These are phyloP conservation scores for Penicillium sp. DNA, from an alignment of 2,329 filamentous ascomycete species.

Conservation along the genomic window DNA sequence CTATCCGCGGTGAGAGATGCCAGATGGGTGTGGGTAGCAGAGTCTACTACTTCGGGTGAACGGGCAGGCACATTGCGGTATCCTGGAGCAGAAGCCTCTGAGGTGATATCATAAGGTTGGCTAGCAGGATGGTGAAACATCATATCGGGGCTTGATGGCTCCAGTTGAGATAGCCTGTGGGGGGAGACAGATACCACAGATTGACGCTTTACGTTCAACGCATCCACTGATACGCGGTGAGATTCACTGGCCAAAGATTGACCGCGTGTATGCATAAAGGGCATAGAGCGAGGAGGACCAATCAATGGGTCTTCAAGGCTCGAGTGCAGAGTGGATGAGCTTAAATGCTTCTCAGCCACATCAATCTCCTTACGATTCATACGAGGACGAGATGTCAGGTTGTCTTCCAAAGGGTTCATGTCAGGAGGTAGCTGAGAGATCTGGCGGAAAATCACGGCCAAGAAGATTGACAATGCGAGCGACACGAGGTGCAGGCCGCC, in stretches of 20 bases:
- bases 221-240: conserved; percentile 57
- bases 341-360: conserved; percentile 65
- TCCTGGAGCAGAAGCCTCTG: conserved; percentile 33
- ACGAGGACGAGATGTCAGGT: conserved; percentile 74
- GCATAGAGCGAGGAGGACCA: conserved; percentile 58
- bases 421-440: conserved; percentile 85
- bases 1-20: conserved; percentile 35
- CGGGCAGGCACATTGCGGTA: conserved; percentile 33
- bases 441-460: conserved; percentile 77
- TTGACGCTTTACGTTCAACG: conserved; percentile 48
- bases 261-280: conserved; percentile 78
- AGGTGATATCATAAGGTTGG: conserved; percentile 35
- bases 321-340: conserved; percentile 53
- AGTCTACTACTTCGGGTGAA: conserved; percentile 38
- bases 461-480: conserved; percentile 70
- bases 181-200: conserved; percentile 55
- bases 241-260: conserved; percentile 62
- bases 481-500: conserved; percentile 72
- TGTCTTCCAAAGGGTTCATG: conserved; percentile 90
- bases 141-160: conserved; percentile 37
- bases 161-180: conserved; percentile 37
- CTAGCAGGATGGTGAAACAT: conserved; percentile 35
- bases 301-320: conserved; percentile 49
- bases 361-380: conserved; percentile 70
- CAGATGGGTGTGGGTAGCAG: conserved; percentile 35